Evolutionary conservation across 2,329 filamentous ascomycete species (phyloP).

Genomic region (Amesomyces nigricolor): DNA sequence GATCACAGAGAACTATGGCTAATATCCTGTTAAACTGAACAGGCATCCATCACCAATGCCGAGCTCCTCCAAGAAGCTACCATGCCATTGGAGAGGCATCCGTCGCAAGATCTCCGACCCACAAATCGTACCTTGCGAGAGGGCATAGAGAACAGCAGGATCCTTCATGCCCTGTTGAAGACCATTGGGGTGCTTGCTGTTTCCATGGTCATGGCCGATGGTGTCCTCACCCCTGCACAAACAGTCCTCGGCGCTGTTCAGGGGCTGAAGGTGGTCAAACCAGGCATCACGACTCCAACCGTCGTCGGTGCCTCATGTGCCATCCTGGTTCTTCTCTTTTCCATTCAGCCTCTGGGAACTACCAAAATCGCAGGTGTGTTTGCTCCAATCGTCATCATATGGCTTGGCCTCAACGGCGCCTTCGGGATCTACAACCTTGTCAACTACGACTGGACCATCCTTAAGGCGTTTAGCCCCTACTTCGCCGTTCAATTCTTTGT

Average conservation of each 20-base stretch:
- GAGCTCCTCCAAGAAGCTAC: slow-evolving; percentile 19
- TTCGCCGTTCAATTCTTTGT: slow-evolving; percentile 57
- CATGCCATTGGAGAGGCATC: slow-evolving; percentile 25
- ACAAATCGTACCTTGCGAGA: slow-evolving; percentile 48
- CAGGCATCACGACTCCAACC: slow-evolving; percentile 48
- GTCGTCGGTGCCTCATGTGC: slow-evolving; percentile 60
- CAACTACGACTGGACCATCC: slow-evolving; percentile 46
- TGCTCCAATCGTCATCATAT: slow-evolving; percentile 62
- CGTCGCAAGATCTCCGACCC: slow-evolving; percentile 49
- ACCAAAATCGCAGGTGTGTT: slow-evolving; percentile 55
- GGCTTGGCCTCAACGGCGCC: slow-evolving; percentile 57
- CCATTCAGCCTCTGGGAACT: slow-evolving; percentile 60
- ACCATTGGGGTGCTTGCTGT: slow-evolving; percentile 60
- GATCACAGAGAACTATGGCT: no score
- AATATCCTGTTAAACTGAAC: no score
- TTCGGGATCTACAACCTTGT: slow-evolving; percentile 60
- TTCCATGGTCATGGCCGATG: slow-evolving; percentile 61
- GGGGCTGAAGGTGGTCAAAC: slow-evolving; percentile 53
- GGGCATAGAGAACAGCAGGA: slow-evolving; percentile 51
- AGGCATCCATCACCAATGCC: slow-evolving; percentile 17
- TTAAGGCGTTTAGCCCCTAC: slow-evolving; percentile 53
- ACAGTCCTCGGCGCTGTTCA: slow-evolving; percentile 66
- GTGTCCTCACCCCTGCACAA: slow-evolving; percentile 63
- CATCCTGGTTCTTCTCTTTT: slow-evolving; percentile 59
- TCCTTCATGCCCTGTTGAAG: slow-evolving; percentile 51